Conservation (phyloP, 2,329 filamentous ascomycete genomes). For the Ceratocystis alfenasii region DNA sequence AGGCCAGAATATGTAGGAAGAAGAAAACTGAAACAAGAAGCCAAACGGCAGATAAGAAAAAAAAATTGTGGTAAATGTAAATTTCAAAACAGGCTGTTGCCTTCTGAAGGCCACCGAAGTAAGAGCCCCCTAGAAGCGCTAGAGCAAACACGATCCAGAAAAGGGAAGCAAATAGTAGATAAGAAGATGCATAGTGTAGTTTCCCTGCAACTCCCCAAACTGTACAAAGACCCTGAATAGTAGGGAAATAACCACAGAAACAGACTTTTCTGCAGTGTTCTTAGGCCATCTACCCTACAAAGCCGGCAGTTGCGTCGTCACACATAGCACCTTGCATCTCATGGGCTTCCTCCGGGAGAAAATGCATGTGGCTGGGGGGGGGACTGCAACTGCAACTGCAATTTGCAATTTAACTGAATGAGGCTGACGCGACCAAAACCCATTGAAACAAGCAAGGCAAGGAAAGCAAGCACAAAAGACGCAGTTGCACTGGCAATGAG, state of each 20-base stretch:
- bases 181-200: not conserved
- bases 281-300: not conserved
- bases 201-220: conserved; percentile 1
- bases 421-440: not conserved
- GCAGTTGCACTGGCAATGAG: too few relatives aligned
- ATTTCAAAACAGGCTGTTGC: not conserved
- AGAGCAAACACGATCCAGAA: not conserved
- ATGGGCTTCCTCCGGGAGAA: not conserved
- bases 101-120: not conserved
- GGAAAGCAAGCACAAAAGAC: too few relatives aligned
- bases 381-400: conserved; percentile 4
- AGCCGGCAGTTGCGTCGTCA: conserved; percentile 1
- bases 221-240: not conserved
- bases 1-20: not conserved
- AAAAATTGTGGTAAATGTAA: not conserved
- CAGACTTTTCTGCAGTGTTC: not conserved
- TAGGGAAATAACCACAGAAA: conserved; percentile 3
- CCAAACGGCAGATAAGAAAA: not conserved
- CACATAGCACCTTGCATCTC: not conserved
- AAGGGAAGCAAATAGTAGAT: conserved; percentile 1
- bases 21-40: not conserved
- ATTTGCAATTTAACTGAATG: conserved; percentile 7
- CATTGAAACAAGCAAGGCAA: not conserved
- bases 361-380: not conserved
- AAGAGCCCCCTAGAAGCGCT: not conserved